Percentiles rank a stretch among this genome's conserved stretches.
Conservation (phyloP, 768 basidiomycete genomes). For the Xerocomellus chrysenteron region DNA sequence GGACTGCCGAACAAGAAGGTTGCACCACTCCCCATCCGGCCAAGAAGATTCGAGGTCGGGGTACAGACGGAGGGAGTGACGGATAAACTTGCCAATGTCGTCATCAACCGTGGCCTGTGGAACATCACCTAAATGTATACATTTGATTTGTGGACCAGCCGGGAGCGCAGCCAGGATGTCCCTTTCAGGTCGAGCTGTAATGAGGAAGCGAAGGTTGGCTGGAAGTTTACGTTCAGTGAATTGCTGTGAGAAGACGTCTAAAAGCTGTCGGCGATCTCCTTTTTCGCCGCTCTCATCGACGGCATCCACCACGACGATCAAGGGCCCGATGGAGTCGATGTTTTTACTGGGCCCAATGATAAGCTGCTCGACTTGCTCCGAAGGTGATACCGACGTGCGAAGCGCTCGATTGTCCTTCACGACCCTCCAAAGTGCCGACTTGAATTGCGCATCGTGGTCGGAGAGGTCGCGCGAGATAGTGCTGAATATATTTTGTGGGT, state of each 20-base stretch:
- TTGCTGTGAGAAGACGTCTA: slow-evolving; percentile 8
- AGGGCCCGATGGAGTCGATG: neutral
- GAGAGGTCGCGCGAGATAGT: slow-evolving; percentile 29
- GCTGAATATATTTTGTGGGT: slow-evolving; percentile 20
- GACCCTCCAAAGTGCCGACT: too few species aligned
- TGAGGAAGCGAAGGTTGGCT: slow-evolving; percentile 13
- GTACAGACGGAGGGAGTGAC: too few species aligned
- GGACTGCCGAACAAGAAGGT: too few species aligned
- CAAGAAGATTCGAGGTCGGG: too few species aligned
- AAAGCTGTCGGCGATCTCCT: slow-evolving; percentile 8
- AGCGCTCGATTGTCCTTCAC: neutral
- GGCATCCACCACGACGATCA: slow-evolving; percentile 18
- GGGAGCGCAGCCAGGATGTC: neutral
- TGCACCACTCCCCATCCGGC: too few species aligned
- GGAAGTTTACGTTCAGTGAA: slow-evolving; percentile 5
- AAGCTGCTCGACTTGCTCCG: slow-evolving; percentile 13
- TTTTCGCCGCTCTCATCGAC: slow-evolving; percentile 22
- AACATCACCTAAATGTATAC: too few species aligned
- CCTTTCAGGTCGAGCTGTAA: slow-evolving; percentile 20
- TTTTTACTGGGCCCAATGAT: neutral
- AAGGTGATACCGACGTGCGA: neutral
- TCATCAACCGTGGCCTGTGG: too few species aligned
- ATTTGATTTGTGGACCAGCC: too few species aligned
- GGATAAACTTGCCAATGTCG: too few species aligned
- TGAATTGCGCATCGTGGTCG: slow-evolving; percentile 10